Percentiles rank a stretch among this genome's conserved stretches.
Evolutionary conservation across 2,329 filamentous ascomycete genomes (phyloP).

Genomic region (Colletotrichum somersetense): DNA sequence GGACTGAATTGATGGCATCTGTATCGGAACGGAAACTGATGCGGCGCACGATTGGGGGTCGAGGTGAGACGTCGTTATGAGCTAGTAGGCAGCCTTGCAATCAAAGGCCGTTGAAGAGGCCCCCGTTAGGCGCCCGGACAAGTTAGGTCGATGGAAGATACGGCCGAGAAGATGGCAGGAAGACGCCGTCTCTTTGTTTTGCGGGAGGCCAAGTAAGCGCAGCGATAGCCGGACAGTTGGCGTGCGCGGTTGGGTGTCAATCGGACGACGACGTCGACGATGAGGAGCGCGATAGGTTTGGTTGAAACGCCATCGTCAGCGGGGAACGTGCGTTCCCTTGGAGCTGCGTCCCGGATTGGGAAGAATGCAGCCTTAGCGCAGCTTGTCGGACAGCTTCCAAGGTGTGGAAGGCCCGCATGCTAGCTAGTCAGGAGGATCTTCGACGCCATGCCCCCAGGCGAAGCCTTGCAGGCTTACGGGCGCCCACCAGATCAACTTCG

Average conservation of each 20-base stretch:
- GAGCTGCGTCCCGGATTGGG: constrained; percentile 35
- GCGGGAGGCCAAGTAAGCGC: constrained; percentile 38
- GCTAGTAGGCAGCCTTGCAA: constrained; percentile 29
- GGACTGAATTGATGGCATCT: constrained; percentile 19
- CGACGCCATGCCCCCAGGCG: constrained; percentile 29
- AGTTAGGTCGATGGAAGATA: constrained; percentile 34
- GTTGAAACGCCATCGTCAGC: constrained; percentile 31
- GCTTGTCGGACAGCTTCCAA: constrained; percentile 15
- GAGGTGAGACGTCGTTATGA: constrained; percentile 6
- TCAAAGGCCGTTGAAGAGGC: constrained; percentile 34
- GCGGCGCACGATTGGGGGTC: constrained; percentile 7
- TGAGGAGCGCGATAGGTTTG: constrained; percentile 19
- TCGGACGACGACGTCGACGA: constrained; percentile 22
- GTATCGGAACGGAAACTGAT: constrained; percentile 25
- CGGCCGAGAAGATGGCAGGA: constrained; percentile 38
- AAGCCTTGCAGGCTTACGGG: constrained; percentile 23
- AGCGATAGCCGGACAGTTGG: constrained; percentile 14
- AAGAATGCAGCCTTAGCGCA: constrained; percentile 32
- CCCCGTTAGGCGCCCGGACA: constrained; percentile 27
- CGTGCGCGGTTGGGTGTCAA: constrained; percentile 25
- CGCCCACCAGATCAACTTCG: constrained; percentile 14
- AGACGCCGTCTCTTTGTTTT: constrained; percentile 40
- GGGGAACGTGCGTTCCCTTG: constrained; percentile 36
- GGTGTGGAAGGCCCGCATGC: constrained; percentile 21
- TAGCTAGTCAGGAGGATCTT: constrained; percentile 31